phyloP scores from a whole-genome alignment of 495 filamentous ascomycete genomes.

The Annulohypoxylon stygium region DNA sequence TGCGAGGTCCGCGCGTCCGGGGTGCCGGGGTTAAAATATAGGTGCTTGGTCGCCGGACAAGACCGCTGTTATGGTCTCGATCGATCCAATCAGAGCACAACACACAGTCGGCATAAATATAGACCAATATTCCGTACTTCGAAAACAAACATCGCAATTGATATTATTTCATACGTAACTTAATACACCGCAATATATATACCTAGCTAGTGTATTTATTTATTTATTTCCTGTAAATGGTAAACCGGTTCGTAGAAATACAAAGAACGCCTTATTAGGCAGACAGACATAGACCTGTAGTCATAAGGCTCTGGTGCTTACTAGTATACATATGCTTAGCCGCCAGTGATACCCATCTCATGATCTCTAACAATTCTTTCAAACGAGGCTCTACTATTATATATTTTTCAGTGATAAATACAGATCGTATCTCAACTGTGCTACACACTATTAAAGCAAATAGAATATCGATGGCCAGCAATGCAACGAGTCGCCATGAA shows the following conservation, averaged over 20 bases:
- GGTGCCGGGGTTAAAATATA: not conserved
- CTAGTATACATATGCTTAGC: not conserved
- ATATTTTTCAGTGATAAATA: not conserved
- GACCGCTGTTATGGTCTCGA: not conserved
- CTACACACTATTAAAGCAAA: not conserved
- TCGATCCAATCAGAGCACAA: not conserved
- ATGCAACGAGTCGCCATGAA: not conserved
- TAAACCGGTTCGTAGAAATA: not conserved
- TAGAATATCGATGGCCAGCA: conserved; percentile 1
- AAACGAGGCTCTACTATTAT: not conserved
- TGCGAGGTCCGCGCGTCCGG: too few relatives aligned
- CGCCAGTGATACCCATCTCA: not conserved
- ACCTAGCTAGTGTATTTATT: not conserved
- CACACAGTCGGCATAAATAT: not conserved
- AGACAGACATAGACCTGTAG: not conserved
- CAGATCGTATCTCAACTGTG: not conserved
- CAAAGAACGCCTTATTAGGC: conserved; percentile 1
- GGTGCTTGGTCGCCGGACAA: not conserved
- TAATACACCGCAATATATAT: not conserved
- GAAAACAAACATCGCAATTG: not conserved
- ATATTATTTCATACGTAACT: not conserved
- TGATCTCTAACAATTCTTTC: not conserved
- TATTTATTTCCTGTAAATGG: not conserved
- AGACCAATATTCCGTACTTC: not conserved
- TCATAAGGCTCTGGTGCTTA: not conserved